Evolutionary conservation across 495 filamentous ascomycete species (phyloP), one percentile per base, ranked within the genome.

Genomic region (Penicillium fimorum): DNA sequence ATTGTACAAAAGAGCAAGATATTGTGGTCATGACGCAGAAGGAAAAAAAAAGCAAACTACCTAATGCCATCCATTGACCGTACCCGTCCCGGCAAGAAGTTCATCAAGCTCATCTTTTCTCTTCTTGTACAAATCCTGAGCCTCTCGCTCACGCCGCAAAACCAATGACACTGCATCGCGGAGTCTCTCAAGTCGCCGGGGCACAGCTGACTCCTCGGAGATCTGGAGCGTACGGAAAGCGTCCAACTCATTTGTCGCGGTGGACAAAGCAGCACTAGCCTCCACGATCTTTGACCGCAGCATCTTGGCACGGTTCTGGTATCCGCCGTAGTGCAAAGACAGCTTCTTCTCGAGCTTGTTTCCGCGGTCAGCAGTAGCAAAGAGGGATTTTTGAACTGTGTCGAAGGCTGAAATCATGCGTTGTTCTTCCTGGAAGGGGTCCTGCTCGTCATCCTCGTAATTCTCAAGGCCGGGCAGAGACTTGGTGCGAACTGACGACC

Each of bases 291-390:
- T 97, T 56, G 82, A 77, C 27, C 87, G 86, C 11, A 98, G 80
- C 55, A 80, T 85, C 65, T 91, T 91, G 18, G 90, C 85, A 29
- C 94, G 90, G 59, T 90, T 84, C 68, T 91, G 87, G 71, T 98
- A 98, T 48, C 94, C 94, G 27, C 93, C 92, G 1, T 92, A 84
- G 59, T 93, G 85, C 45, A 95, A 72, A 7, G 81, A 80, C n/a
- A 98, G 83, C 75, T 96, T 97, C 78, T 96, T 96, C 70, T 98
- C 92, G 11, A 92, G 75, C 68, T 91, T 94, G 62, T 90, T 91
- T 46, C 87, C 89, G 49, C 84, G 81, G 56, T 91, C 85, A 5
- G 93, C 93, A 0, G 84, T 85, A 5, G 78, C 79, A 52, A 86
- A 78, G 46, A 96, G 83, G 9, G 80, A 76, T 32, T 87, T 81